phyloP scores from a whole-genome alignment of 2,329 filamentous ascomycete species.

The Penicillium sp. region DNA sequence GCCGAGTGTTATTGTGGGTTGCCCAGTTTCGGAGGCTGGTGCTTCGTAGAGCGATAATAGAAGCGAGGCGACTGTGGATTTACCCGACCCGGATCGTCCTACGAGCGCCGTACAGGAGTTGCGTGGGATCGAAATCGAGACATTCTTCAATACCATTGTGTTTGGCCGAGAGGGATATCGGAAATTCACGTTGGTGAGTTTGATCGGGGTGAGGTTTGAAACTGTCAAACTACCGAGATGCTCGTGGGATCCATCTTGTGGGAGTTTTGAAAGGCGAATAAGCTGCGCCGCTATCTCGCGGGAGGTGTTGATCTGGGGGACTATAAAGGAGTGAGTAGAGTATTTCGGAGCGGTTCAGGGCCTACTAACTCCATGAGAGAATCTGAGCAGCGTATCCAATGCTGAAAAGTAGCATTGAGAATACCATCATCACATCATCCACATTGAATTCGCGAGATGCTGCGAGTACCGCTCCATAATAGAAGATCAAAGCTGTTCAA shows the following conservation, averaged over 20 bases:
- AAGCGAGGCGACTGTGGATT: constrained; percentile 76
- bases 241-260: constrained; percentile 56
- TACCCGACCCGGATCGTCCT: constrained; percentile 83
- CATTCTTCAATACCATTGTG: constrained; percentile 55
- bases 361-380: constrained; percentile 56
- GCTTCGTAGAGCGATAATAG: constrained; percentile 67
- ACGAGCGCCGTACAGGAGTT: constrained; percentile 74
- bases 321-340: constrained; percentile 21
- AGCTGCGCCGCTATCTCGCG: constrained; percentile 70
- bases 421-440: constrained; percentile 65
- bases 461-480: constrained; percentile 70
- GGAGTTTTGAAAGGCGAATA: constrained; percentile 65
- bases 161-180: constrained; percentile 62
- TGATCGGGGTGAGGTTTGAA: constrained; percentile 48
- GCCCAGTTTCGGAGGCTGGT: constrained; percentile 16
- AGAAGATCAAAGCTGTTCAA: constrained; percentile 68
- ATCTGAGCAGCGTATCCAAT: constrained; percentile 68
- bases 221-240: constrained; percentile 48
- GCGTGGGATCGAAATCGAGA: constrained; percentile 63
- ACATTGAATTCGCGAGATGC: constrained; percentile 49
- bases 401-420: constrained; percentile 80
- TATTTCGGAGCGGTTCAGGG: background rate
- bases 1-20: constrained; percentile 50
- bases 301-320: constrained; percentile 77
- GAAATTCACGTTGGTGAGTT: constrained; percentile 65